Base-by-base conservation (phyloP, 2,329 filamentous ascomycete species). In the Colletotrichum kahawae region DNA sequence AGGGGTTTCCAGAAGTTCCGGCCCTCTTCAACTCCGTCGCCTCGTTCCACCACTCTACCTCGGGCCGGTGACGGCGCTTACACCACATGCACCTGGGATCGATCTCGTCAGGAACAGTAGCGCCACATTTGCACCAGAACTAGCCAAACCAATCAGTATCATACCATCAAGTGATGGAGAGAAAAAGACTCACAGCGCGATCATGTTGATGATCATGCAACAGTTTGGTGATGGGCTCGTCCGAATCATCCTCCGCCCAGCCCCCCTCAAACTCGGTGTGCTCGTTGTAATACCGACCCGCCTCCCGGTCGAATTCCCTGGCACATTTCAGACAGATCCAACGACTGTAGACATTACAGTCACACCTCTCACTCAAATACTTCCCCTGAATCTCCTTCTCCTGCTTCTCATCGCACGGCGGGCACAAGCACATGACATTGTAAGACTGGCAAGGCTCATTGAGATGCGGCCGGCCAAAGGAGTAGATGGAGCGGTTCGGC, bases 91-190 rank as follows among this genome's bases (percentile, higher is more conserved):
- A 77, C 33, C 76, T 36, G 7, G 60, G 60, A 16, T 43, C 29
- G 3, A 29, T 70, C 4, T 77, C 75, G 1, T 72, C 24, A n/a
- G 67, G 33, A 12, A 77, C 67, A 1, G 29, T 51, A 1, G 57
- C 67, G 31, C 74, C 71, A 27, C 76, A 77, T 18, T 18, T 33
- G 63, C 76, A 77, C 67, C 63, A 77, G 7, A 77, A 75, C 76
- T 75, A 16, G 1, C 13, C 33, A 51, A 1, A 12, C 1, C 7
- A n/a, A 16, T 51, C 60, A 68, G 21, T 57, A 10, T 16, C 7
- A 10, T 54, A 24, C 4, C 18, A 18, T 29, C 24, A 56, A 36
- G 10, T 18, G 14, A 8, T 27, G 16, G 2, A 4, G 21, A 60
- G 14, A 27, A 18, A 18, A 24, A 13, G 3, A 62, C 74, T 16